Percentiles rank a stretch among this genome's conserved stretches.
Conservation (phyloP, 257 asterid genomes). For the Nicotiana tomentosiformis region DNA sequence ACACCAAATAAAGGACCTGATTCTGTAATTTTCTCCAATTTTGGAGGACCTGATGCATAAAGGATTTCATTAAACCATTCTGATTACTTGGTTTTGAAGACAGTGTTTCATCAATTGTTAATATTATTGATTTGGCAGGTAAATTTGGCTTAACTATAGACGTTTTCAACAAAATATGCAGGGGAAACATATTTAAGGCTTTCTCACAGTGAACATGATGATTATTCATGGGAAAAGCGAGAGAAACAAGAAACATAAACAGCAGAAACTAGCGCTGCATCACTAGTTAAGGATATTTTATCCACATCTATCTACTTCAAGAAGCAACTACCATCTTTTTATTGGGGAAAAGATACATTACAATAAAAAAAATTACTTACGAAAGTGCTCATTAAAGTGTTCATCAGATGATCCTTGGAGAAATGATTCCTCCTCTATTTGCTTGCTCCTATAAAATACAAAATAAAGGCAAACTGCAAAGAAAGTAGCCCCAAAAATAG, state of each 20-base stretch:
- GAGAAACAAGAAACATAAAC: background rate
- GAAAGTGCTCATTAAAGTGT: constrained; percentile 13
- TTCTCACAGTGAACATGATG: constrained; percentile 31
- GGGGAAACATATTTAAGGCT: background rate
- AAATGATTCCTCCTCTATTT: constrained; percentile 21
- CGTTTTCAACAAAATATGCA: background rate
- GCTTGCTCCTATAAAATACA: constrained; percentile 35
- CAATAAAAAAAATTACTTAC: background rate
- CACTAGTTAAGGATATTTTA: background rate
- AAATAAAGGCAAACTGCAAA: constrained; percentile 46
- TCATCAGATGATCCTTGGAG: constrained; percentile 19
- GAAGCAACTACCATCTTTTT: background rate
- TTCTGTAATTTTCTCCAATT: constrained; percentile 30
- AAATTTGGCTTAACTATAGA: background rate
- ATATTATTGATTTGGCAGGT: background rate
- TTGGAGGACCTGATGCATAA: constrained; percentile 28
- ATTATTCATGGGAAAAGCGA: background rate
- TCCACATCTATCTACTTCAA: background rate
- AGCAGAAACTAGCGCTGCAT: background rate
- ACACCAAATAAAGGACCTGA: constrained; percentile 29
- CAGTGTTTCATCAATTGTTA: background rate
- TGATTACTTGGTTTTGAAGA: background rate
- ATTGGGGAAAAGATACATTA: background rate
- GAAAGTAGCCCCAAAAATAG: constrained; percentile 29
- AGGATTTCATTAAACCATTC: background rate